Evolutionary conservation across 441 rosid species (phyloP), one percentile per base, ranked within the genome.

Genomic region (Flueggea neowawraea): DNA sequence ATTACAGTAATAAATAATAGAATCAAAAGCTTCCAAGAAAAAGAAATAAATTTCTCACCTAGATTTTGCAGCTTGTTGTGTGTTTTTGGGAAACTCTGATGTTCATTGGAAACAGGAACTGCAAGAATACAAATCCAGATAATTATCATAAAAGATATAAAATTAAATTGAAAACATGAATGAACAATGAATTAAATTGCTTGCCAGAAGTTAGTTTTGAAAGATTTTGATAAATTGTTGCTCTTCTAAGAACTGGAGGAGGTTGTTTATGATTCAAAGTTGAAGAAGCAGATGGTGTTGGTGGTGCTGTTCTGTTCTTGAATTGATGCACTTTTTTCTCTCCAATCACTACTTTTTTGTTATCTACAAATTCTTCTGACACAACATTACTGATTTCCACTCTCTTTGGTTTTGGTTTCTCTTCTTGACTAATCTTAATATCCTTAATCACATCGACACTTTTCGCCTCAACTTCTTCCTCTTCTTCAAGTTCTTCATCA

Each of bases 41-140:
- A 32, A 49, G 32, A 64, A 58, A 68, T 68, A 22, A 22, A 22
- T 22, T 22, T 22, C 67, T 64, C 54, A 93, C 98, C 95, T 10
- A 90, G 67, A 65, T 78, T 88, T 79, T 84, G 86, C 60, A 87
- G 66, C 67, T 86, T 89, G 72, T 64, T 83, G 28, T 82, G 92
- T n/a, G 81, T 59, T 6, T 81, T 77, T 54, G 82, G 73, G 64
- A 76, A 86, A 48, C 54, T 69, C 43, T 60, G 73, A 57, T 68
- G 64, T 31, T 62, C 77, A 56, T 75, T 78, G 10, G 65, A 36
- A 58, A 61, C 67, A 55, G 72, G 76, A 63, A 58, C 73, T 58
- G 70, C 64, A 72, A 61, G 63, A 16, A 60, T 32, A 10, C 5
- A 62, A 44, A 39, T 22, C 28, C 28, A 22, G 28, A 22, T 1